These are phyloP conservation scores for Aspergillus versicolor DNA, from an alignment of 2,329 filamentous ascomycete genomes.

Conservation along the genomic window DNA sequence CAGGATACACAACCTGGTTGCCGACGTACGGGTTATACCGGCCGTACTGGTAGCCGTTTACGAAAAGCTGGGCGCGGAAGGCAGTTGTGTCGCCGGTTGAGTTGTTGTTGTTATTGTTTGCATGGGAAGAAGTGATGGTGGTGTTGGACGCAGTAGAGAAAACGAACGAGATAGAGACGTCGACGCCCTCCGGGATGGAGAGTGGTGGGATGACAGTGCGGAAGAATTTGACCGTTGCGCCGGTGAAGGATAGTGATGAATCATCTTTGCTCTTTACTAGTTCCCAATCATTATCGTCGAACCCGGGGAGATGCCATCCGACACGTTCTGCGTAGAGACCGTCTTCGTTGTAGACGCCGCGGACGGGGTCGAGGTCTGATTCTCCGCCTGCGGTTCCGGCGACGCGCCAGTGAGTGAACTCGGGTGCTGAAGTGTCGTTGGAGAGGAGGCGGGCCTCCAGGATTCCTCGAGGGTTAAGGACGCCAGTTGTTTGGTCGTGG, in stretches of 20 bases:
- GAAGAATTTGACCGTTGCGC: constrained; percentile 57
- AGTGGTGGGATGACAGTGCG: constrained; percentile 53
- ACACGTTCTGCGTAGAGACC: constrained; percentile 59
- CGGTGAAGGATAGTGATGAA: constrained; percentile 41
- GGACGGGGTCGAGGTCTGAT: constrained; percentile 54
- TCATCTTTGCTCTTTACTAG: background rate
- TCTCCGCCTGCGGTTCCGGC: constrained; percentile 58
- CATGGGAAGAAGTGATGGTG: constrained; percentile 7
- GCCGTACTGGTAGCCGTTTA: constrained; percentile 67
- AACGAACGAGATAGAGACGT: constrained; percentile 58
- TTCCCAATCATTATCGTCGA: constrained; percentile 50
- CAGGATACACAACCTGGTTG: constrained; percentile 60
- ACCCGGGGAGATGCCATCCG: constrained; percentile 60
- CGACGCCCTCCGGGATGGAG: constrained; percentile 51
- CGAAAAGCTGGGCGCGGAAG: constrained; percentile 57
- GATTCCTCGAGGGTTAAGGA: constrained; percentile 31
- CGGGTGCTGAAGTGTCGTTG: constrained; percentile 40
- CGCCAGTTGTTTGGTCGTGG: constrained; percentile 30
- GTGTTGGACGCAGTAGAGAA: constrained; percentile 46
- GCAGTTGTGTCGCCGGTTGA: constrained; percentile 18
- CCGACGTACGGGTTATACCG: constrained; percentile 61
- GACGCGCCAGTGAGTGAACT: constrained; percentile 58
- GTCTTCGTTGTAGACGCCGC: constrained; percentile 58
- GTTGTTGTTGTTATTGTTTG: constrained; percentile 6
- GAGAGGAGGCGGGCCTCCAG: constrained; percentile 48